Conservation (phyloP, 179 eudicot genomes). For the Heliamphora ciliata region DNA sequence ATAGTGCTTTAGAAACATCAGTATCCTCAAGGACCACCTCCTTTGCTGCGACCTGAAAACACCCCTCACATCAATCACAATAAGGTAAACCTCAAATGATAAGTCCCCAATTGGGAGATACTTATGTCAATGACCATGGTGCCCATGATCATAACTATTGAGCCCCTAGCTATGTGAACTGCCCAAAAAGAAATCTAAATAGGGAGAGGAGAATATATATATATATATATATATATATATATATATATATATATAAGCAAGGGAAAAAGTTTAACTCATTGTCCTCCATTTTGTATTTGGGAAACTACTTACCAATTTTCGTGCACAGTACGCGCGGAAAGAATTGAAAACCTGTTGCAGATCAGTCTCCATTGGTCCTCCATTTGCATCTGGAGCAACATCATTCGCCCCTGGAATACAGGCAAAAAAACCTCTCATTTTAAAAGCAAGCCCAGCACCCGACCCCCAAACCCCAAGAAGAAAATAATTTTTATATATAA, state of each 20-base stretch:
- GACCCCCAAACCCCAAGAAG: background rate
- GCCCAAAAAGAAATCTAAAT: background rate
- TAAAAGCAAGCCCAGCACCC: background rate
- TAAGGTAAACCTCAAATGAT: background rate
- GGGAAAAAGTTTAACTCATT: background rate
- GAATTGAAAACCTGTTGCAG: conserved; percentile 37
- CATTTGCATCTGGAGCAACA: conserved; percentile 11
- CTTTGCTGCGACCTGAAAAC: conserved; percentile 34
- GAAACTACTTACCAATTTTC: conserved; percentile 46
- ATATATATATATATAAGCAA: background rate
- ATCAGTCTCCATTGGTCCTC: conserved; percentile 28
- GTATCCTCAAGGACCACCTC: conserved; percentile 53
- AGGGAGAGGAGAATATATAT: background rate
- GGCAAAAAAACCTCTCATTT: background rate
- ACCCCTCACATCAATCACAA: conserved; percentile 12
- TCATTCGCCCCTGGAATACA: conserved; percentile 3
- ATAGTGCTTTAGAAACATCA: conserved; percentile 40
- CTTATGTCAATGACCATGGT: background rate
- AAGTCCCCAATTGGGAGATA: background rate
- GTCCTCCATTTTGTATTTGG: background rate
- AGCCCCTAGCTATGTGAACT: background rate
- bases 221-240: background rate
- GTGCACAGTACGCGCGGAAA: conserved; percentile 45
- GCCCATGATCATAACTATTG: background rate
- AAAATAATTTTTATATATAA: background rate